Evolutionary conservation across 2,329 filamentous ascomycete species (phyloP).

Genomic region (Talaromyces sp.): DNA sequence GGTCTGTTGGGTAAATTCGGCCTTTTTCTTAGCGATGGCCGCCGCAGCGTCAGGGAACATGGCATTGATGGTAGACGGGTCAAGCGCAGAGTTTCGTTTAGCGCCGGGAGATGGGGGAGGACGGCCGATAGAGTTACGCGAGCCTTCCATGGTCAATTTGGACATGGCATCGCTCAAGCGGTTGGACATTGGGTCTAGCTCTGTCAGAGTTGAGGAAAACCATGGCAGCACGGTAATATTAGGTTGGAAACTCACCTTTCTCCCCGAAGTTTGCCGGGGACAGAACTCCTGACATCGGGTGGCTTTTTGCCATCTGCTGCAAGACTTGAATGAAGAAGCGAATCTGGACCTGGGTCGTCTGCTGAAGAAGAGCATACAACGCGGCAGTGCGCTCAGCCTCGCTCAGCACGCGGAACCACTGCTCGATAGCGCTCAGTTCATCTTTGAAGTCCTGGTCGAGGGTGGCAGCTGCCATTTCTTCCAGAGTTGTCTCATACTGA

Average conservation of each 20-base stretch:
- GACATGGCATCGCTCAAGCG: conserved; percentile 94
- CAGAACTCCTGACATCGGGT: conserved; percentile 92
- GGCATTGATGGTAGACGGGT: conserved; percentile 88
- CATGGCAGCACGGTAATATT: neutral
- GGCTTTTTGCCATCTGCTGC: conserved; percentile 97
- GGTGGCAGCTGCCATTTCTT: conserved; percentile 99
- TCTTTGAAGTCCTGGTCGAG: conserved; percentile 99
- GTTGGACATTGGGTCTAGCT: conserved; percentile 88
- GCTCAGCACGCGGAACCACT: conserved; percentile 97
- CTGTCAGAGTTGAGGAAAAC: conserved; percentile 14
- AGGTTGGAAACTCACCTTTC: conserved; percentile 62
- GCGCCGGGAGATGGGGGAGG: conserved; percentile 70
- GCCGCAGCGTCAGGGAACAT: conserved; percentile 99
- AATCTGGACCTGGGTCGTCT: conserved; percentile 98
- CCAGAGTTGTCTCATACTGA: conserved; percentile 96
- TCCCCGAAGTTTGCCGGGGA: conserved; percentile 91
- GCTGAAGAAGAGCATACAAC: conserved; percentile 89
- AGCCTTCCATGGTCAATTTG: conserved; percentile 77
- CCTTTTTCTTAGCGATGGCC: conserved; percentile 97
- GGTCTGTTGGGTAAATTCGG: conserved; percentile 92
- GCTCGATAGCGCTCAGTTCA: conserved; percentile 96
- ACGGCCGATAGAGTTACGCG: conserved; percentile 79
- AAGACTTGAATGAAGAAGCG: conserved; percentile 98
- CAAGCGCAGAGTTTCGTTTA: conserved; percentile 92
- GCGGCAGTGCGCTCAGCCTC: conserved; percentile 95